Evolutionary conservation across 352 stramenopile genomes (phyloP).

Genomic region (Phytophthora tentaculata): DNA sequence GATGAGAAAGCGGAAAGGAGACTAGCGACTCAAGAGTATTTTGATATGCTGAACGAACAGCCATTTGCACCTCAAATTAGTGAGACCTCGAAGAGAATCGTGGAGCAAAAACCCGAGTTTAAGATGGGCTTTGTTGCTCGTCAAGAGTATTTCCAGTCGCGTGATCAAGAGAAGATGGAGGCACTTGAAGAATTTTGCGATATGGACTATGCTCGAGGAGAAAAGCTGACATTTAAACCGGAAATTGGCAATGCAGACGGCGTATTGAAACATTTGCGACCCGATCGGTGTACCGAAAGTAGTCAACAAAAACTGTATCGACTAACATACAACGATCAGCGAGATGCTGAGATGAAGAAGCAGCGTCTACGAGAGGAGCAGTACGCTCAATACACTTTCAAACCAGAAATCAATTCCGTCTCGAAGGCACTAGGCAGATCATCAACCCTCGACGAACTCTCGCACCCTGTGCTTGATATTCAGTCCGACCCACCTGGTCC

Average conservation of each 20-base stretch:
- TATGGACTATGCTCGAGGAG: constrained; percentile 36
- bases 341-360: constrained; percentile 63
- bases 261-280: constrained; percentile 69
- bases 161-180: constrained; percentile 68
- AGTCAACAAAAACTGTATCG: constrained; percentile 64
- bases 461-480: constrained; percentile 44
- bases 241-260: constrained; percentile 79
- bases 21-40: constrained; percentile 72
- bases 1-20: constrained; percentile 51
- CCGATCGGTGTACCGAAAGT: constrained; percentile 67
- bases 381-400: constrained; percentile 71
- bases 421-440: constrained; percentile 65
- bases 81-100: constrained; percentile 54
- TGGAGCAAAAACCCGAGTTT: constrained; percentile 74
- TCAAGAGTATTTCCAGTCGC: constrained; percentile 70
- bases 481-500: constrained; percentile 5
- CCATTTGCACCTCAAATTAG: constrained; percentile 69
- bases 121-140: constrained; percentile 78
- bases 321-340: constrained; percentile 72
- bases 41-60: constrained; percentile 65
- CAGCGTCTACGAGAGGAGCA: constrained; percentile 61
- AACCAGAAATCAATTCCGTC: constrained; percentile 79
- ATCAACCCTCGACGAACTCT: constrained; percentile 53
- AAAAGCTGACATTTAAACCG: constrained; percentile 67
- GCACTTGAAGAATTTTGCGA: constrained; percentile 57